Evolutionary conservation across 75 land plant species (phyloP).

Genomic region (Sequoia sempervirens): DNA sequence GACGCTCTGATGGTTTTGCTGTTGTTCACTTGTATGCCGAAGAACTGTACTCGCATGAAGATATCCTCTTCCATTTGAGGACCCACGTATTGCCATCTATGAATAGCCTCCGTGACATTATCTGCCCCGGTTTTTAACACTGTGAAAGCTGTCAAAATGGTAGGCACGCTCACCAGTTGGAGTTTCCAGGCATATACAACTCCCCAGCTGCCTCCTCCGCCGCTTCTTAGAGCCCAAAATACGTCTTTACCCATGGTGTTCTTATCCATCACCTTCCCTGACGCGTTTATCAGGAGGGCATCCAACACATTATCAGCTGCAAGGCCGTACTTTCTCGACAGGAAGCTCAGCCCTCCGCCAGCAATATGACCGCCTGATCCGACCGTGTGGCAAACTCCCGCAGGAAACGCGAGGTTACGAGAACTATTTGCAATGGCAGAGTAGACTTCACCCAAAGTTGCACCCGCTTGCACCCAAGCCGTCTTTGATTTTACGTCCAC

Average conservation of each 20-base stretch:
- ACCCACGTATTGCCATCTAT: conserved; percentile 21
- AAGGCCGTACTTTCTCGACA: too few species aligned
- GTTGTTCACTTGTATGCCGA: neutral
- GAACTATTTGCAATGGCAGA: conserved; percentile 6
- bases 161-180: conserved; percentile 17
- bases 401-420: neutral
- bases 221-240: conserved; percentile 32
- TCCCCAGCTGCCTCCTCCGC: conserved; percentile 37
- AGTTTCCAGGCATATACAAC: conserved; percentile 27
- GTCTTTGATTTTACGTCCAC: conserved; percentile 10
- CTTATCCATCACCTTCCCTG: too few species aligned
- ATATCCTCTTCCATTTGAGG: conserved; percentile 6
- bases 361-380: too few species aligned
- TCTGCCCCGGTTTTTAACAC: conserved; percentile 8
- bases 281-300: too few species aligned
- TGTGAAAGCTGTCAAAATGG: conserved; percentile 12
- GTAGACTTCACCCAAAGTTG: conserved; percentile 25
- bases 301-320: too few species aligned
- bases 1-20: conserved; percentile 8
- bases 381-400: neutral
- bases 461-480: conserved; percentile 30
- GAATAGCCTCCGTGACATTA: conserved; percentile 8
- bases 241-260: neutral
- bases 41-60: conserved; percentile 16
- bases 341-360: too few species aligned